Percentiles rank a stretch among this genome's conserved stretches.
Conservation (phyloP, 2,329 filamentous ascomycete species). For the Huntiella abstrusa region DNA sequence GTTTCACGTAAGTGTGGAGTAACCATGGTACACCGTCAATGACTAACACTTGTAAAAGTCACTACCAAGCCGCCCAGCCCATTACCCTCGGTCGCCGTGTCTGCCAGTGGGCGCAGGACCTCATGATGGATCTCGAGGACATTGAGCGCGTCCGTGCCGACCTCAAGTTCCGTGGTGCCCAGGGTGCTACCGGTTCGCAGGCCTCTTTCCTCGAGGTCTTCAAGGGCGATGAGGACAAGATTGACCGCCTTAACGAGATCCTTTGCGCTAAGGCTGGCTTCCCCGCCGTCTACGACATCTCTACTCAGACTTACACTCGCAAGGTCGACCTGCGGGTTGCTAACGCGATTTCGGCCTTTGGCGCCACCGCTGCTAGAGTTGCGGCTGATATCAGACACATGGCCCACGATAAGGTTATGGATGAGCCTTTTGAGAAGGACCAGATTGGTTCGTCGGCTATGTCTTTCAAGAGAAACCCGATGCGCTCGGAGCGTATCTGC, state of each 20-base stretch:
- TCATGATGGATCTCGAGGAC: slow-evolving; percentile 43
- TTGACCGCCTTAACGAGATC: slow-evolving; percentile 34
- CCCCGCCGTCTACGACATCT: slow-evolving; percentile 31
- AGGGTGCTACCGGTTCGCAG: slow-evolving; percentile 48
- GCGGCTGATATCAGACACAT: slow-evolving; percentile 56
- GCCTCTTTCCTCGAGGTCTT: slow-evolving; percentile 31
- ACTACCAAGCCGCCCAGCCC: slow-evolving; percentile 43
- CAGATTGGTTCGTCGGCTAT: slow-evolving; percentile 55
- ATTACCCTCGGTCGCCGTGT: slow-evolving; percentile 43
- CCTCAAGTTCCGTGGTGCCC: slow-evolving; percentile 57
- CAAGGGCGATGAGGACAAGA: slow-evolving; percentile 28
- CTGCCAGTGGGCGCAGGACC: slow-evolving; percentile 51
- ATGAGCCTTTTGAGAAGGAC: slow-evolving; percentile 57
- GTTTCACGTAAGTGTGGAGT: slow-evolving; percentile 10
- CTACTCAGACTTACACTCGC: slow-evolving; percentile 46
- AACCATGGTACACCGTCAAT: not conserved
- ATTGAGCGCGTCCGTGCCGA: slow-evolving; percentile 50
- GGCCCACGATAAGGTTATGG: slow-evolving; percentile 52
- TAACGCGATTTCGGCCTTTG: slow-evolving; percentile 63
- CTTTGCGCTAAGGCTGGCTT: slow-evolving; percentile 39
- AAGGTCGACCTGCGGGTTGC: slow-evolving; percentile 65
- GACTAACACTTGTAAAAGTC: slow-evolving; percentile 29
- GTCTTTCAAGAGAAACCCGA: slow-evolving; percentile 29
- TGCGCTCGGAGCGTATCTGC: slow-evolving; percentile 30
- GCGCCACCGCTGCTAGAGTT: slow-evolving; percentile 55